phyloP scores from a whole-genome alignment of 192 early-diverging fungal species.

The Backusella macrospora region DNA sequence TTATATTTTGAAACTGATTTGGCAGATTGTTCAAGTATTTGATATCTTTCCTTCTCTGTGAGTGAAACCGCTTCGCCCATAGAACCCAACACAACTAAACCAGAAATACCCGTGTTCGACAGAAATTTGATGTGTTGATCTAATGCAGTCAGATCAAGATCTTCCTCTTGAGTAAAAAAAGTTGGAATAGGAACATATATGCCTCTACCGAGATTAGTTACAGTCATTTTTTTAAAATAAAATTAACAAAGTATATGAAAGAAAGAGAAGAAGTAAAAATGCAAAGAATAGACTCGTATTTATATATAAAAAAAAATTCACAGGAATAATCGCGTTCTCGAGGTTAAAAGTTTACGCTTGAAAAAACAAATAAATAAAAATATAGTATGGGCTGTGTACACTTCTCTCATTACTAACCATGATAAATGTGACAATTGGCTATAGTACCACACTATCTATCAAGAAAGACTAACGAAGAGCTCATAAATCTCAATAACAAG shows the following conservation, averaged over 20 bases:
- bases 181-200: constrained; percentile 41
- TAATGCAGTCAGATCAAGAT: constrained; percentile 37
- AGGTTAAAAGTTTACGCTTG: constrained; percentile 7
- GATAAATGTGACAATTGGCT: no score
- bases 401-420: no score
- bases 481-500: no score
- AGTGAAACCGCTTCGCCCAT: constrained; percentile 41
- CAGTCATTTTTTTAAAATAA: neutral
- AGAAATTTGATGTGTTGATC: constrained; percentile 37
- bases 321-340: no score
- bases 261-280: neutral
- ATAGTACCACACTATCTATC: no score
- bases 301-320: neutral
- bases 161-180: constrained; percentile 44
- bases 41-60: constrained; percentile 35
- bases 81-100: constrained; percentile 39
- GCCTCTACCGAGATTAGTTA: constrained; percentile 28
- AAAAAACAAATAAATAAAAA: neutral
- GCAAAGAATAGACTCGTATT: neutral
- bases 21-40: constrained; percentile 24
- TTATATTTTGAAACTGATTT: constrained; percentile 27
- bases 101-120: constrained; percentile 35
- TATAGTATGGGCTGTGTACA: no score
- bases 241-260: neutral
- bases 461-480: no score